Evolutionary conservation across 352 stramenopile species (phyloP).

Genomic region (Peronospora belbahrii): DNA sequence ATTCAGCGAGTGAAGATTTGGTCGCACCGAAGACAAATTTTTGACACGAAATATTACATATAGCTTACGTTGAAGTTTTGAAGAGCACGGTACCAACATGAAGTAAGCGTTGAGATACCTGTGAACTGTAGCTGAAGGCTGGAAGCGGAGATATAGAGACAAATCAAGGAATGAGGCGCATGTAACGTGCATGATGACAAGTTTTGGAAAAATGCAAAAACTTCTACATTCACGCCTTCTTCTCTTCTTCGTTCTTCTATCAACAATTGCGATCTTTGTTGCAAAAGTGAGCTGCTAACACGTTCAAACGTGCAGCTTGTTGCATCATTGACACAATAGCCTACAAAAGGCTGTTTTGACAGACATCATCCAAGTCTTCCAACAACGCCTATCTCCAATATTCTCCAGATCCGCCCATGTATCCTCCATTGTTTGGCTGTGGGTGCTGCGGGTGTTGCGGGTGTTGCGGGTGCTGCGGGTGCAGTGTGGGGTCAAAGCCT

Average conservation of each 20-base stretch:
- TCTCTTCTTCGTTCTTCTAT: too few relatives aligned
- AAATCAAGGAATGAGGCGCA: too few relatives aligned
- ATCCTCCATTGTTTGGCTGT: slow-evolving; percentile 33
- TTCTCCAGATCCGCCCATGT: slow-evolving; percentile 40
- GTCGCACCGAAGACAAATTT: slow-evolving; percentile 16
- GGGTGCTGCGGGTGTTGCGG: slow-evolving; percentile 24
- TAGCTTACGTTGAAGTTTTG: not conserved
- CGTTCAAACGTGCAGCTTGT: not conserved
- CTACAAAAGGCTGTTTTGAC: slow-evolving; percentile 8
- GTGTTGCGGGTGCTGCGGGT: slow-evolving; percentile 24
- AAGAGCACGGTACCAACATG: slow-evolving; percentile 1
- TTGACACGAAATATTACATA: too few relatives aligned
- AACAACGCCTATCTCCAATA: slow-evolving; percentile 42
- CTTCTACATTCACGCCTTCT: slow-evolving; percentile 77
- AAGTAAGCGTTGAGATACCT: too few relatives aligned
- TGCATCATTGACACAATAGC: not conserved
- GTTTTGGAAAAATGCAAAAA: too few relatives aligned
- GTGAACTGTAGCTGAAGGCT: too few relatives aligned
- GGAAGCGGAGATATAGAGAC: too few relatives aligned
- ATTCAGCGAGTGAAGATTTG: slow-evolving; percentile 21
- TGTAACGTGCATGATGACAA: too few relatives aligned
- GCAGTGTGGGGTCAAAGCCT: slow-evolving; percentile 25
- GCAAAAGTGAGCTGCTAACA: not conserved
- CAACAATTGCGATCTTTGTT: slow-evolving; percentile 63
- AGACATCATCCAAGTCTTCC: not conserved